These are phyloP conservation scores for Solanum clarkiae DNA, from an alignment of 257 asterid genomes.

Conservation along the genomic window DNA sequence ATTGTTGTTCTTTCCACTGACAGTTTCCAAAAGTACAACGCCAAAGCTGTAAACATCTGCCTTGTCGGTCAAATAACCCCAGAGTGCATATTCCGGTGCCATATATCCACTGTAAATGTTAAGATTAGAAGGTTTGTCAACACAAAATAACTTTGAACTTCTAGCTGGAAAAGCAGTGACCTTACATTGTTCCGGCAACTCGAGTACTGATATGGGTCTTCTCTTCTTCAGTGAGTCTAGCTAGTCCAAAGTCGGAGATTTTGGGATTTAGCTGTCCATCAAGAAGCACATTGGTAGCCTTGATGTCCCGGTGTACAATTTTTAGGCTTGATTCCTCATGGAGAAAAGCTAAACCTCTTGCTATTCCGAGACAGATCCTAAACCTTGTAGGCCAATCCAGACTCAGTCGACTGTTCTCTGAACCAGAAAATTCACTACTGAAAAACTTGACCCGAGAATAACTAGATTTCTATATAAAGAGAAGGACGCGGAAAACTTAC, in stretches of 20 bases:
- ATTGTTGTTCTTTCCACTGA: slow-evolving; percentile 17
- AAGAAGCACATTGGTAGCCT: slow-evolving; percentile 21
- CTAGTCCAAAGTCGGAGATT: slow-evolving; percentile 29
- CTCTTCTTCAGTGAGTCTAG: slow-evolving; percentile 18
- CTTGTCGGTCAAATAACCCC: slow-evolving; percentile 23
- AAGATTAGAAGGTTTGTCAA: background rate
- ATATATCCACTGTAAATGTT: slow-evolving; percentile 21
- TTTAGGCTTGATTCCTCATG: slow-evolving; percentile 21
- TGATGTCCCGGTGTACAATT: slow-evolving; percentile 26
- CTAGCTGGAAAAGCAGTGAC: background rate
- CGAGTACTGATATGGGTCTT: slow-evolving; percentile 24
- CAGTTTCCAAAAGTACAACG: slow-evolving; percentile 22
- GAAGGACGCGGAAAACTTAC: slow-evolving; percentile 9
- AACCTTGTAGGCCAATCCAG: slow-evolving; percentile 24
- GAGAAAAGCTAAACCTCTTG: slow-evolving; percentile 27
- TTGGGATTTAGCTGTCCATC: slow-evolving; percentile 18
- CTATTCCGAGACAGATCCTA: slow-evolving; percentile 21
- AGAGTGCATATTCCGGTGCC: slow-evolving; percentile 36
- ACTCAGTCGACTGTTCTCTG: slow-evolving; percentile 12
- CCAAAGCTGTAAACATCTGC: slow-evolving; percentile 33
- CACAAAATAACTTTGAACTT: background rate
- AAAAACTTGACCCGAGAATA: background rate
- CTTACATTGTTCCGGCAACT: slow-evolving; percentile 29
- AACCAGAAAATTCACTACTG: slow-evolving; percentile 2
- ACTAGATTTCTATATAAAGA: background rate